Conservation (phyloP, 305 asterid genomes). For the Fraxinus angustifolia region DNA sequence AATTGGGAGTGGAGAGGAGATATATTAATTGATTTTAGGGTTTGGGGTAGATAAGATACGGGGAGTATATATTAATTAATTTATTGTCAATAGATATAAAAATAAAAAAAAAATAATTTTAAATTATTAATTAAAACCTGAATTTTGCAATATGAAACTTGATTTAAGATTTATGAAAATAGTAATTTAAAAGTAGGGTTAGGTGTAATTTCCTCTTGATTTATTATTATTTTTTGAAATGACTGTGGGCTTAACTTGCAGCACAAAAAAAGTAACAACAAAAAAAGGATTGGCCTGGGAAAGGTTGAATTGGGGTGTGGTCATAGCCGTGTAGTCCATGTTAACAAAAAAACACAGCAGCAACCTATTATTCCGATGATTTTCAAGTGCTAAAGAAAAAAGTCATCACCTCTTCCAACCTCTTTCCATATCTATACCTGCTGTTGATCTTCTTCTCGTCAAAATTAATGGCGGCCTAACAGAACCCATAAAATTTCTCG, state of each 20-base stretch:
- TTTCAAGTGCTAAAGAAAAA: not conserved
- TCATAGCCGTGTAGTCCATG: not conserved
- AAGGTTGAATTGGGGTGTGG: not conserved
- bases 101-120: too few species aligned
- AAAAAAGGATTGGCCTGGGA: not conserved
- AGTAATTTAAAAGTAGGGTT: too few species aligned
- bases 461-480: conserved; percentile 1
- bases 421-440: not conserved
- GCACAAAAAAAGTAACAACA: not conserved
- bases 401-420: not conserved
- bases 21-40: too few species aligned
- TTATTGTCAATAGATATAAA: too few species aligned
- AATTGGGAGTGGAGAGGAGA: too few species aligned
- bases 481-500: not conserved
- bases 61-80: too few species aligned
- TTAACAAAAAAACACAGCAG: not conserved
- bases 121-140: too few species aligned
- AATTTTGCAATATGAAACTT: too few species aligned
- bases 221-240: too few species aligned
- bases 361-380: not conserved
- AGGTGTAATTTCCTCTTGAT: too few species aligned
- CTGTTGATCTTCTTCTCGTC: not conserved
- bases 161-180: too few species aligned
- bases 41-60: too few species aligned
- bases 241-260: not conserved